phyloP scores from a whole-genome alignment of 139 green algal genomes.

The Limnomonas spitsbergensis region DNA sequence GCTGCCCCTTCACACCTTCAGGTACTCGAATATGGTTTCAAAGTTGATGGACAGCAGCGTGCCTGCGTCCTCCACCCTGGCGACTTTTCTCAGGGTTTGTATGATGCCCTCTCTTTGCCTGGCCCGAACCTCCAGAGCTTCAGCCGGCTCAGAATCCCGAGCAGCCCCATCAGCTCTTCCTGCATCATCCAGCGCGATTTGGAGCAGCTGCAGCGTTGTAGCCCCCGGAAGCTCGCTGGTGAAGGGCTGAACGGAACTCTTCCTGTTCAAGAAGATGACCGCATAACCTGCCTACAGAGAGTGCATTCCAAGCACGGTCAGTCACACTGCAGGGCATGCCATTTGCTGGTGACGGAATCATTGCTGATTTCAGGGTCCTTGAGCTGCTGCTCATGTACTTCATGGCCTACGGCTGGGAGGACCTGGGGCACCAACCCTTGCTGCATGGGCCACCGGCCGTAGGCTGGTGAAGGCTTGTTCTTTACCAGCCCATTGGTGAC shows the following conservation, averaged over 20 bases:
- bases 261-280: constrained; percentile 88
- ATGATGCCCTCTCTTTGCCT: neutral
- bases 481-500: too few species aligned
- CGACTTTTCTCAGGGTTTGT: constrained; percentile 12
- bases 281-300: constrained; percentile 81
- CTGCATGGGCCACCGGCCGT: too few species aligned
- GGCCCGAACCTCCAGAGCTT: neutral
- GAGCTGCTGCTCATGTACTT: too few species aligned
- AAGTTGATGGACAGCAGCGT: constrained; percentile 76
- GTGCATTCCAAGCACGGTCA: too few species aligned
- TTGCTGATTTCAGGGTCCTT: neutral
- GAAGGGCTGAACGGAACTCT: constrained; percentile 83
- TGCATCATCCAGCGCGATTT: neutral
- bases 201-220: constrained; percentile 31
- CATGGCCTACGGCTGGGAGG: too few species aligned
- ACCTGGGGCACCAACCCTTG: too few species aligned
- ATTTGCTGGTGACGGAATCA: neutral
- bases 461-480: too few species aligned
- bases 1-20: constrained; percentile 53
- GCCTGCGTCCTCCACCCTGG: constrained; percentile 35
- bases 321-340: neutral
- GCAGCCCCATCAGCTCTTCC: neutral
- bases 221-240: constrained; percentile 39
- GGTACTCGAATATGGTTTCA: constrained; percentile 95
- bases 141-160: neutral